Conservation (phyloP, 163 green algal genomes). For the Scenedesmus sp. region DNA sequence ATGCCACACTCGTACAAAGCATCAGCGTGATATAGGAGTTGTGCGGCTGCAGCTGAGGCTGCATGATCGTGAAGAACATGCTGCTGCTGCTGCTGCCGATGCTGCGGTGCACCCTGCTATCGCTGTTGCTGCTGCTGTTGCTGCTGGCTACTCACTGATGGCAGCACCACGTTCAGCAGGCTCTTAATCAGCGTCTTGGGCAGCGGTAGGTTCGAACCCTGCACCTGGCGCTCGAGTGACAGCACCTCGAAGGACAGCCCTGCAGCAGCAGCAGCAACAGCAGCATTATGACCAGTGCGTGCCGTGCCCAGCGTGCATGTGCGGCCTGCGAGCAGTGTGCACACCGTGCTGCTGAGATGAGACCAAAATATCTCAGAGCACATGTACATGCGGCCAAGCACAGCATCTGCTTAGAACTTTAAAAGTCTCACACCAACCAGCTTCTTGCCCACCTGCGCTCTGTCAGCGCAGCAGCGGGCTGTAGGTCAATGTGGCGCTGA, state of each 20-base stretch:
- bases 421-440: too few species aligned
- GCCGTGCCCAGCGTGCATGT: not conserved
- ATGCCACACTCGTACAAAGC: not conserved
- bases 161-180: conserved; percentile 51
- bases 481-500: too few species aligned
- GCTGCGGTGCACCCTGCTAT: not conserved
- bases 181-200: conserved; percentile 71
- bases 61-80: too few species aligned
- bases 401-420: too few species aligned
- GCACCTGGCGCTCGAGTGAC: conserved; percentile 62
- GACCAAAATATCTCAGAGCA: too few species aligned
- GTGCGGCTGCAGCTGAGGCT: too few species aligned
- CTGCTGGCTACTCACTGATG: conserved; percentile 1
- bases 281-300: not conserved
- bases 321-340: not conserved
- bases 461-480: too few species aligned
- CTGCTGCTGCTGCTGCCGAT: not conserved
- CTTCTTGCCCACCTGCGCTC: not conserved
- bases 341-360: not conserved
- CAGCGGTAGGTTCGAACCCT: conserved; percentile 77
- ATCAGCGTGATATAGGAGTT: too few species aligned
- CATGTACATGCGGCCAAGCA: too few species aligned
- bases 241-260: conserved; percentile 69
- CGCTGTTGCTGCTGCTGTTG: not conserved
- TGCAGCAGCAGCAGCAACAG: not conserved